phyloP scores from a whole-genome alignment of 202 grass and related monocot species.

The Brachypodium distachyon region DNA sequence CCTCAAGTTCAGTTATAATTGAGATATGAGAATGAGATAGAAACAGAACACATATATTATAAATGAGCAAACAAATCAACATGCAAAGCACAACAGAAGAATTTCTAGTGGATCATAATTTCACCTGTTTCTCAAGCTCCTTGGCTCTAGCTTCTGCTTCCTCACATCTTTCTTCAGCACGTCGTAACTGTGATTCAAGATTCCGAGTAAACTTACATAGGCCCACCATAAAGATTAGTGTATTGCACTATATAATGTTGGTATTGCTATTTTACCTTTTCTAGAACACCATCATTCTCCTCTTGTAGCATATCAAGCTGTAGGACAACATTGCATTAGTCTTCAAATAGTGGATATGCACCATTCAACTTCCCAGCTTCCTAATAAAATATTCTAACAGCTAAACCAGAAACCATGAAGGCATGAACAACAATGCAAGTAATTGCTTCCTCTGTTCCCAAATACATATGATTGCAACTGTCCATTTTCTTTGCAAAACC shows the following conservation, averaged over 20 bases:
- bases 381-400: background rate
- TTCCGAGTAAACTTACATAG: slow-evolving; percentile 22
- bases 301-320: slow-evolving; percentile 99
- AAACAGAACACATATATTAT: background rate
- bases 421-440: background rate
- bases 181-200: slow-evolving; percentile 56
- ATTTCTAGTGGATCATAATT: background rate
- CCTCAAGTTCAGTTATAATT: background rate
- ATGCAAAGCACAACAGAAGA: slow-evolving; percentile 4
- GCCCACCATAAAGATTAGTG: background rate
- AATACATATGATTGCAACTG: background rate
- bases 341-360: slow-evolving; percentile 22
- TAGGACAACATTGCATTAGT: slow-evolving; percentile 33
- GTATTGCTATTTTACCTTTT: slow-evolving; percentile 53
- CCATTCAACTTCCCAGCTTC: slow-evolving; percentile 10
- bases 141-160: slow-evolving; percentile 92
- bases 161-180: slow-evolving; percentile 87
- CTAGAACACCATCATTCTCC: slow-evolving; percentile 88
- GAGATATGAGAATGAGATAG: no score
- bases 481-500: background rate
- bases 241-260: background rate
- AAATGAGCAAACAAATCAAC: slow-evolving; percentile 4
- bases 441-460: background rate
- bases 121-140: slow-evolving; percentile 98
- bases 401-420: slow-evolving; percentile 7